These are phyloP conservation scores for Colletotrichum tanaceti DNA, from an alignment of 2,329 filamentous ascomycete genomes.

Conservation along the genomic window DNA sequence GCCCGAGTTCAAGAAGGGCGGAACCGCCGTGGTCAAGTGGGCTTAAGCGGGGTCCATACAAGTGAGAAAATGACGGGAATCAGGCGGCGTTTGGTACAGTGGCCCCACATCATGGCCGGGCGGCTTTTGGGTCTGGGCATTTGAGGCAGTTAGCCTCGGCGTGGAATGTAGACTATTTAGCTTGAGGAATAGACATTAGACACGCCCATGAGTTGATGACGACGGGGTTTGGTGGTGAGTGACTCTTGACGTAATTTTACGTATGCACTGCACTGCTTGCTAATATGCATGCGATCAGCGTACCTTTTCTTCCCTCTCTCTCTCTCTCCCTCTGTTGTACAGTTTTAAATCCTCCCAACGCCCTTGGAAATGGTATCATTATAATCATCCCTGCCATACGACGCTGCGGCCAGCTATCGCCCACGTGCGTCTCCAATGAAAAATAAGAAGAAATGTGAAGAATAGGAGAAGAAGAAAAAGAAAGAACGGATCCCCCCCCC, in stretches of 20 bases:
- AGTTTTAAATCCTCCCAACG: constrained; percentile 18
- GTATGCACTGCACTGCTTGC: neutral
- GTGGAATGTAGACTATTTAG: constrained; percentile 35
- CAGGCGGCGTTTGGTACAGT: constrained; percentile 39
- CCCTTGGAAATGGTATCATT: constrained; percentile 40
- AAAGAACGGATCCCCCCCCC: too few relatives aligned
- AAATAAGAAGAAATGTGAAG: neutral
- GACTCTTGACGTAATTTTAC: neutral
- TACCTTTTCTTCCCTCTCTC: neutral
- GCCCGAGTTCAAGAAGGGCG: constrained; percentile 73
- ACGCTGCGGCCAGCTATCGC: constrained; percentile 18
- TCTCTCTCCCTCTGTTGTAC: neutral
- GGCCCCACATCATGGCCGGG: constrained; percentile 7
- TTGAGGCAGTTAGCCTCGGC: constrained; percentile 29
- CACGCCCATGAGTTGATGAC: constrained; percentile 1
- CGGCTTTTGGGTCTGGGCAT: constrained; percentile 13
- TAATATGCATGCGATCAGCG: neutral
- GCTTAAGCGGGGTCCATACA: constrained; percentile 35
- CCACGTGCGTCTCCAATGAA: neutral
- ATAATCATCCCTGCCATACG: constrained; percentile 38
- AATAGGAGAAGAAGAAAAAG: too few relatives aligned
- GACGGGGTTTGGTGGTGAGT: neutral
- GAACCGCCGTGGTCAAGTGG: constrained; percentile 74
- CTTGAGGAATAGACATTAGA: constrained; percentile 38
- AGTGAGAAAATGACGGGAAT: constrained; percentile 14